Evolutionary conservation across 352 stramenopile genomes (phyloP).

Genomic region (Hyaloperonospora brassicae): DNA sequence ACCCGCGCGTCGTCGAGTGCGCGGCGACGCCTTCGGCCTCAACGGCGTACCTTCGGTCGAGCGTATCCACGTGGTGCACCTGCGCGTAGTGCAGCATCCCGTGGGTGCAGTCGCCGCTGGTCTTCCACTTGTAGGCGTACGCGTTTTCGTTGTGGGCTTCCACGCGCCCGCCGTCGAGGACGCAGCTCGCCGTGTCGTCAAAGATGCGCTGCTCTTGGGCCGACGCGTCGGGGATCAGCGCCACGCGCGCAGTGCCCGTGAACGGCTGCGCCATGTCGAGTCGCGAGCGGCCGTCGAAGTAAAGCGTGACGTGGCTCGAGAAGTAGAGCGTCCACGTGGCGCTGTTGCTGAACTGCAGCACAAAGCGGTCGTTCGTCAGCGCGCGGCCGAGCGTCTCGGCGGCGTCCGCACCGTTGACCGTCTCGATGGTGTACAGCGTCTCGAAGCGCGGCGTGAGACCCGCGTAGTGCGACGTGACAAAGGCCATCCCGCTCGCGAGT

Average conservation of each 20-base stretch:
- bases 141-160: conserved; percentile 34
- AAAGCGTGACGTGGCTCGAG: conserved; percentile 24
- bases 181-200: conserved; percentile 31
- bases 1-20: conserved; percentile 45
- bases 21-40: conserved; percentile 27
- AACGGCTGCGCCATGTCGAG: conserved; percentile 30
- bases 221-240: conserved; percentile 31
- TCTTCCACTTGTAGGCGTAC: conserved; percentile 57
- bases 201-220: conserved; percentile 30
- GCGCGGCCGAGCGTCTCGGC: conserved; percentile 20
- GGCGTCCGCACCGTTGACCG: conserved; percentile 39
- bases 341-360: conserved; percentile 41
- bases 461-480: conserved; percentile 43
- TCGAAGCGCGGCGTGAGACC: conserved; percentile 37
- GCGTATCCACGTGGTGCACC: conserved; percentile 49
- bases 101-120: conserved; percentile 39
- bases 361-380: conserved; percentile 38
- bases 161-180: conserved; percentile 40
- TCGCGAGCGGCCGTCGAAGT: conserved; percentile 28
- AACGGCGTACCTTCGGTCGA: conserved; percentile 36
- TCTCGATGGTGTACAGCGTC: conserved; percentile 35
- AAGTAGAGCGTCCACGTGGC: conserved; percentile 57
- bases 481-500: conserved; percentile 61
- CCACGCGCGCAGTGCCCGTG: conserved; percentile 27
- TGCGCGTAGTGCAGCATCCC: conserved; percentile 58